These are phyloP conservation scores for Dalbergia cochinchinensis DNA, from an alignment of 306 rosid genomes.

Conservation along the genomic window DNA sequence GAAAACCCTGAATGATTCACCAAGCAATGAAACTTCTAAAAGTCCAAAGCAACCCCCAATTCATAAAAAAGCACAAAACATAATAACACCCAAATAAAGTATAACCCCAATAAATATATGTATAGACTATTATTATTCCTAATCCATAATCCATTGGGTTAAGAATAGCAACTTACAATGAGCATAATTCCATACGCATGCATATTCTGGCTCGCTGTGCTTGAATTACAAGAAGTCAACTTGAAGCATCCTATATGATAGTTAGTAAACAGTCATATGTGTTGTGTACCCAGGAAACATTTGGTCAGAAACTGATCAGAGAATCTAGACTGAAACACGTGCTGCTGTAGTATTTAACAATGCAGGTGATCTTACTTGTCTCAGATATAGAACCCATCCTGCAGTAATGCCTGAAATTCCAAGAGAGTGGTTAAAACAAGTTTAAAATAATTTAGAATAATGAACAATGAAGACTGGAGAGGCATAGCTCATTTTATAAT, in stretches of 20 bases:
- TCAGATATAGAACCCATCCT: constrained; percentile 87
- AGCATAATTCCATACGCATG: constrained; percentile 89
- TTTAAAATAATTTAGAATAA: constrained; percentile 29
- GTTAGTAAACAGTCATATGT: constrained; percentile 52
- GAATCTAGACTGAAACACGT: background rate
- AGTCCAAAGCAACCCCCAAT: background rate
- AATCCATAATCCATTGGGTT: constrained; percentile 6
- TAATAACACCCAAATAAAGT: background rate
- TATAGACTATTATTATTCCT: background rate
- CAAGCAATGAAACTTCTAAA: constrained; percentile 3
- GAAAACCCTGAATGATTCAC: background rate
- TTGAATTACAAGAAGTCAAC: constrained; percentile 84
- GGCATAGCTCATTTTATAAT: constrained; percentile 1
- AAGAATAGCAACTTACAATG: constrained; percentile 67
- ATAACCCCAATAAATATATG: constrained; percentile 11
- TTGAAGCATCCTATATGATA: constrained; percentile 83
- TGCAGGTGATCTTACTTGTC: constrained; percentile 64
- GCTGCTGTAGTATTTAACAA: constrained; percentile 5
- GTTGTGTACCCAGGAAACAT: background rate
- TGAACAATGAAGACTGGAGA: background rate
- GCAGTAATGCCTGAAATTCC: constrained; percentile 81
- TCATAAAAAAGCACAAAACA: background rate
- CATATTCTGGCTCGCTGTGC: constrained; percentile 75
- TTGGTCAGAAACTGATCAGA: constrained; percentile 7
- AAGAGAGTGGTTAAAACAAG: constrained; percentile 23